Conservation (phyloP, 139 green algal species). For the Auxenochlorella protothecoides region DNA sequence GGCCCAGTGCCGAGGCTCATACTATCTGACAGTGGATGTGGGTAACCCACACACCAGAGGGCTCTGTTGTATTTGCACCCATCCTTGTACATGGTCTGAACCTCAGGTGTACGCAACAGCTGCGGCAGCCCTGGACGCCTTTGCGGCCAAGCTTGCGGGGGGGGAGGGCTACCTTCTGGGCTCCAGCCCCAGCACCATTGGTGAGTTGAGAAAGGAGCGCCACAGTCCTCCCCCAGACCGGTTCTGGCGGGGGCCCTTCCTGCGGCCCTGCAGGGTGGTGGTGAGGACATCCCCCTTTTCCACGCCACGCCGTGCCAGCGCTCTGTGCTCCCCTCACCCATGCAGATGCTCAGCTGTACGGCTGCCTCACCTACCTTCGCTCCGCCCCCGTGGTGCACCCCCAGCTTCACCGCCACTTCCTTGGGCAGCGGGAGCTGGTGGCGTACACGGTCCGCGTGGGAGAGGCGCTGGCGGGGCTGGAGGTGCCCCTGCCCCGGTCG, state of each 20-base stretch:
- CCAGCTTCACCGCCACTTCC: slow-evolving; percentile 5
- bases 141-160: neutral
- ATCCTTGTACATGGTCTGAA: neutral
- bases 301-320: too few species aligned
- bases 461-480: too few species aligned
- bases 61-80: too few species aligned
- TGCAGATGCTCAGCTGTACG: slow-evolving; percentile 11
- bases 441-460: slow-evolving; percentile 9
- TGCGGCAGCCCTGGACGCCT: neutral
- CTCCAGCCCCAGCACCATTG: neutral
- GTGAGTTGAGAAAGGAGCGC: neutral
- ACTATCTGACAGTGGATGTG: too few species aligned
- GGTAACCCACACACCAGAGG: too few species aligned
- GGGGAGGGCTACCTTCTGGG: neutral
- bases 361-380: slow-evolving; percentile 18
- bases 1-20: too few species aligned
- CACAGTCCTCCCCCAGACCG: neutral
- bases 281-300: neutral
- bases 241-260: slow-evolving; percentile 12
- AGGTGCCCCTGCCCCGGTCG: too few species aligned
- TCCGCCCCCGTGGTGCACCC: slow-evolving; percentile 19
- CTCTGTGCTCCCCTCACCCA: too few species aligned
- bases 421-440: neutral
- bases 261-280: slow-evolving; percentile 14
- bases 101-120: neutral